Evolutionary conservation across 164 flowering plant species (phyloP).

Genomic region (Chloranthus sessilifolius): DNA sequence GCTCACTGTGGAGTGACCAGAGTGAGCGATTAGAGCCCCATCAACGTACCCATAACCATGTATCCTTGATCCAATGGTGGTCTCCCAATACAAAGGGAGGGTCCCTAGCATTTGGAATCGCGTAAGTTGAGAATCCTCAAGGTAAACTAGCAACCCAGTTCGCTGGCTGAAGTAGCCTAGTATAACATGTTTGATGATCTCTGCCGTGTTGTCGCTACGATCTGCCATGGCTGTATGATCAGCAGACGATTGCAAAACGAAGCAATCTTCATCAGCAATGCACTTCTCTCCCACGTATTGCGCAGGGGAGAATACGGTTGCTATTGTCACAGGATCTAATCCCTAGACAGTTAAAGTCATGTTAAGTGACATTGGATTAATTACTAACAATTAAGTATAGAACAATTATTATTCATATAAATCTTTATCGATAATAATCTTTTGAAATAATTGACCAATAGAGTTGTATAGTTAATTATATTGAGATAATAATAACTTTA

Average conservation of each 20-base stretch:
- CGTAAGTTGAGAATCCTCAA: conserved; percentile 74
- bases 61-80: conserved; percentile 58
- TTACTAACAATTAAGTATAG: neutral
- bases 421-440: no score
- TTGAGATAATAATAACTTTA: no score
- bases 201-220: conserved; percentile 67
- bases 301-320: conserved; percentile 57
- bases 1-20: conserved; percentile 58
- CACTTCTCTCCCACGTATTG: conserved; percentile 69
- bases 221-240: conserved; percentile 55
- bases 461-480: no score
- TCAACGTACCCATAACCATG: conserved; percentile 62
- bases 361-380: neutral
- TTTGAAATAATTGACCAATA: no score
- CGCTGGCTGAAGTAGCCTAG: conserved; percentile 80
- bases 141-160: conserved; percentile 58
- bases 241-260: conserved; percentile 60
- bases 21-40: conserved; percentile 69
- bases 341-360: conserved; percentile 38
- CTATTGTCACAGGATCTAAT: conserved; percentile 62
- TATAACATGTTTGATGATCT: conserved; percentile 73
- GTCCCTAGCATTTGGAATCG: conserved; percentile 68
- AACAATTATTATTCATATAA: no score
- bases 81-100: conserved; percentile 75
- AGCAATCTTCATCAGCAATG: conserved; percentile 49